Evolutionary conservation across 495 filamentous ascomycete genomes (phyloP).

Genomic region (Staphylotrichum tortipilum): DNA sequence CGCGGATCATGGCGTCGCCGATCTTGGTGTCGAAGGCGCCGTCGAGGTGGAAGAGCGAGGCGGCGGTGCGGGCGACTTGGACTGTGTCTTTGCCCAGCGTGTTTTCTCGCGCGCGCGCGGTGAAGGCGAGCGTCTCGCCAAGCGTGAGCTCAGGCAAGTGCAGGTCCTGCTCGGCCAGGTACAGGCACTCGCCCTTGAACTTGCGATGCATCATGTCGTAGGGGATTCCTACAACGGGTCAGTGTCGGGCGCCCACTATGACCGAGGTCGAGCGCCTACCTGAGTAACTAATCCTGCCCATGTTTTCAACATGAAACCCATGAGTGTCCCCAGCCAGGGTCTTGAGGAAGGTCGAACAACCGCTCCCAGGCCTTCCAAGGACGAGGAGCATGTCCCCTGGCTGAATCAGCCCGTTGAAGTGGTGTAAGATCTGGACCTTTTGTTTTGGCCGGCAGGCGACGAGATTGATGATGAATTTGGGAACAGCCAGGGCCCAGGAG

Average conservation of each 20-base stretch:
- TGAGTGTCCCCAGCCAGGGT: constrained; percentile 51
- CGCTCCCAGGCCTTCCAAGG: constrained; percentile 65
- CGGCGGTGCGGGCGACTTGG: too few species aligned
- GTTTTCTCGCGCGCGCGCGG: constrained; percentile 63
- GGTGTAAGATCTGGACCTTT: too few species aligned
- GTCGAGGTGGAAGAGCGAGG: not conserved
- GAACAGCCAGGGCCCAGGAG: too few species aligned
- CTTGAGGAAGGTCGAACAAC: constrained; percentile 72
- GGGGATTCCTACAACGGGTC: constrained; percentile 66
- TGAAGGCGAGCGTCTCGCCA: constrained; percentile 66
- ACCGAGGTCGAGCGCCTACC: too few species aligned
- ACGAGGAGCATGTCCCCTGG: constrained; percentile 71
- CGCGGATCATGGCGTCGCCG: constrained; percentile 12
- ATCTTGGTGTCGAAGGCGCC: not conserved
- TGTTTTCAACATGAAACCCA: constrained; percentile 23
- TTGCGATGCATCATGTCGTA: constrained; percentile 54
- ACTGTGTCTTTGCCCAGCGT: not conserved
- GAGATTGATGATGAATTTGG: too few species aligned
- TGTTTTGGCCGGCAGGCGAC: too few species aligned
- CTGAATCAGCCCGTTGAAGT: not conserved
- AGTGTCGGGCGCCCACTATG: constrained; percentile 46
- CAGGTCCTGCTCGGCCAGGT: constrained; percentile 69
- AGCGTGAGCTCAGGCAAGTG: constrained; percentile 71
- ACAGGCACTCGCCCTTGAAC: constrained; percentile 68
- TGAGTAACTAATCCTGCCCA: not conserved